Evolutionary conservation across 352 stramenopile species (phyloP).

Genomic region (Globisporangium nagaii): DNA sequence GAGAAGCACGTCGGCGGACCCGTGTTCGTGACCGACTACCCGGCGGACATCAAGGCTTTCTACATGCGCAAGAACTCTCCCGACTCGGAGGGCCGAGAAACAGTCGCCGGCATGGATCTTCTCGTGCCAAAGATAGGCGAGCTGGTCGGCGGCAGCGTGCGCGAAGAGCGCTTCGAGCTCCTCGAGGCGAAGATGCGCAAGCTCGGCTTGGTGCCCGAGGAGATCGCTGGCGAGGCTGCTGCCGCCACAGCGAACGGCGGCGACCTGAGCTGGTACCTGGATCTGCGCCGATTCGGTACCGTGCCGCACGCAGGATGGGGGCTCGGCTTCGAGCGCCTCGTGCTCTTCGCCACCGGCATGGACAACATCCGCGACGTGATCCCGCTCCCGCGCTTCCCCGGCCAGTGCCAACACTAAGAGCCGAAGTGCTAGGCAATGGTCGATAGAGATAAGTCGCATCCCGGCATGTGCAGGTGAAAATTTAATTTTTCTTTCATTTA

Average conservation of each 20-base stretch:
- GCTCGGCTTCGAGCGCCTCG: slow-evolving; percentile 97
- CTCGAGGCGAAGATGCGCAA: slow-evolving; percentile 72
- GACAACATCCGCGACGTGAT: slow-evolving; percentile 99
- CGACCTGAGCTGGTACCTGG: slow-evolving; percentile 96
- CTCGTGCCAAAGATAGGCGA: slow-evolving; percentile 96
- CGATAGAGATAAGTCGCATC: no score
- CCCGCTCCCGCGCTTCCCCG: slow-evolving; percentile 94
- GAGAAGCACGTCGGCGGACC: slow-evolving; percentile 73
- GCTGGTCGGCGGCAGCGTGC: slow-evolving; percentile 95
- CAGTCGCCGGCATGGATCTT: slow-evolving; percentile 96
- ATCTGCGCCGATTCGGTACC: slow-evolving; percentile 95
- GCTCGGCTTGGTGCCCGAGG: slow-evolving; percentile 37
- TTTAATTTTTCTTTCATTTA: no score
- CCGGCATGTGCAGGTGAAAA: no score
- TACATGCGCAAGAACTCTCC: slow-evolving; percentile 98
- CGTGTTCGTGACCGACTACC: slow-evolving; percentile 99
- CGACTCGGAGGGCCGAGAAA: slow-evolving; percentile 77
- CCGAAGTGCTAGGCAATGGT: neutral
- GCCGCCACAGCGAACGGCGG: slow-evolving; percentile 12
- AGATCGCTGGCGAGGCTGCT: slow-evolving; percentile 69
- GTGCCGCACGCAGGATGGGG: slow-evolving; percentile 97
- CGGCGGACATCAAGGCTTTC: slow-evolving; percentile 97
- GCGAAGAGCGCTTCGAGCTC: slow-evolving; percentile 91
- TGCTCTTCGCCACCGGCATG: slow-evolving; percentile 96
- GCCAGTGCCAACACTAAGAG: slow-evolving; percentile 80